Conservation (phyloP, 2,329 filamentous ascomycete species). For the Diaporthe batatas region DNA sequence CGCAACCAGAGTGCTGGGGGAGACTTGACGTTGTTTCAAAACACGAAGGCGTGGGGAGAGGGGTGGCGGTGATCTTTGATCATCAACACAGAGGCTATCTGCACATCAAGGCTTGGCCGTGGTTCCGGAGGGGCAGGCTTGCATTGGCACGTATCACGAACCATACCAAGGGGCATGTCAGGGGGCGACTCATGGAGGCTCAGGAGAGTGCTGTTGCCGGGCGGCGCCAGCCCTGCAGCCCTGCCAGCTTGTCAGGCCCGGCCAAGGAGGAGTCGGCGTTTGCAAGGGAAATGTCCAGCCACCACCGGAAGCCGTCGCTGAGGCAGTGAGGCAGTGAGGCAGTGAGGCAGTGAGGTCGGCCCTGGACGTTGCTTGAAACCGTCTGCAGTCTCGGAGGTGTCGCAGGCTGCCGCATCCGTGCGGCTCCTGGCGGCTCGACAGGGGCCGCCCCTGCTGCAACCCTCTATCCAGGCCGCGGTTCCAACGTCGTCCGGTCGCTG, state of each 20-base stretch:
- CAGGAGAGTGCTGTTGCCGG: conserved; percentile 22
- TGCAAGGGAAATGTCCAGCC: neutral
- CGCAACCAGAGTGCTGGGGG: neutral
- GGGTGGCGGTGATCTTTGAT: conserved; percentile 25
- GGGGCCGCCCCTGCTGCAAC: conserved; percentile 45
- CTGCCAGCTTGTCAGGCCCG: neutral
- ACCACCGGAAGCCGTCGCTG: too few species aligned
- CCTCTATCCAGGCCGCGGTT: conserved; percentile 50
- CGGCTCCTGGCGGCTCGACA: conserved; percentile 29
- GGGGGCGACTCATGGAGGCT: neutral
- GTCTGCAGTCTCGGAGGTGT: conserved; percentile 41
- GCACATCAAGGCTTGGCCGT: conserved; percentile 33
- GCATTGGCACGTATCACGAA: conserved; percentile 27
- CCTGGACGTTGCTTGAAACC: conserved; percentile 42
- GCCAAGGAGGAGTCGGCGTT: conserved; percentile 11
- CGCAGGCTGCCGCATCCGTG: conserved; percentile 40
- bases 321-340: too few species aligned
- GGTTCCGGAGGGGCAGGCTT: conserved; percentile 11
- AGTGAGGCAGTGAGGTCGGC: too few species aligned
- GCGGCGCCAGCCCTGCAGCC: neutral
- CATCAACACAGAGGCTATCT: conserved; percentile 17
- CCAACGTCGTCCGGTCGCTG: conserved; percentile 46
- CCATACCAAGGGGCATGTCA: conserved; percentile 23
- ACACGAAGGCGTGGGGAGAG: conserved; percentile 14
- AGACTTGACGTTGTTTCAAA: conserved; percentile 26